phyloP scores from a whole-genome alignment of 345 rosid genomes.

The Linum usitatissimum region DNA sequence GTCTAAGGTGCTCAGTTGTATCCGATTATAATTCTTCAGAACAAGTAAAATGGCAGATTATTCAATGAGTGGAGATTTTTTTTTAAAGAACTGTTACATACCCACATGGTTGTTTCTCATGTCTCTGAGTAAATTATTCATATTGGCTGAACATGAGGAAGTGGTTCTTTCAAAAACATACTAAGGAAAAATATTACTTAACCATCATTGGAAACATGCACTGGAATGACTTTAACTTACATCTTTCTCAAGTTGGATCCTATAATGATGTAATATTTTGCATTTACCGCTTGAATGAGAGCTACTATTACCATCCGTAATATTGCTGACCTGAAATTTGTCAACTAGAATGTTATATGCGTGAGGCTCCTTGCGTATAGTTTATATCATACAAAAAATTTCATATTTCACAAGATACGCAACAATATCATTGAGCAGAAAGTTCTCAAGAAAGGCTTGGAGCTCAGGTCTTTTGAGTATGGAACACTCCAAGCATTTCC shows the following conservation, averaged over 20 bases:
- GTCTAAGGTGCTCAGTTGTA: not conserved
- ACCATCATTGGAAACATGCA: not conserved
- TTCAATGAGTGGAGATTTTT: no score
- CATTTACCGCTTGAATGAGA: slow-evolving; percentile 20
- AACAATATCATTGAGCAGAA: not conserved
- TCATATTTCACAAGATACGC: not conserved
- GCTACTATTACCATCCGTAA: slow-evolving; percentile 25
- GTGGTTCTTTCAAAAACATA: no score
- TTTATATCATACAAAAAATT: no score
- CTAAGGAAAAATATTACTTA: not conserved
- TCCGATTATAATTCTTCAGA: not conserved
- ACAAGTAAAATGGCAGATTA: not conserved
- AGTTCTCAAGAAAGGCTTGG: not conserved
- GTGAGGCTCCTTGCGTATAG: not conserved
- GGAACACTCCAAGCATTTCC: not conserved
- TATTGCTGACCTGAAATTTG: slow-evolving; percentile 30
- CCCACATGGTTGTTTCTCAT: not conserved
- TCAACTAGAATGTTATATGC: not conserved
- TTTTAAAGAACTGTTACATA: not conserved
- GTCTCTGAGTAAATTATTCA: not conserved
- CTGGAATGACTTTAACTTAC: slow-evolving; percentile 31
- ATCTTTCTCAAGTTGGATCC: slow-evolving; percentile 71
- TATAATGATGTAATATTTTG: slow-evolving; percentile 34
- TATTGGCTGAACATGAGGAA: no score
- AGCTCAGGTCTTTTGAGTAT: not conserved